Evolutionary conservation across 331 rosid species (phyloP).

Genomic region (Pyracantha coccinea): DNA sequence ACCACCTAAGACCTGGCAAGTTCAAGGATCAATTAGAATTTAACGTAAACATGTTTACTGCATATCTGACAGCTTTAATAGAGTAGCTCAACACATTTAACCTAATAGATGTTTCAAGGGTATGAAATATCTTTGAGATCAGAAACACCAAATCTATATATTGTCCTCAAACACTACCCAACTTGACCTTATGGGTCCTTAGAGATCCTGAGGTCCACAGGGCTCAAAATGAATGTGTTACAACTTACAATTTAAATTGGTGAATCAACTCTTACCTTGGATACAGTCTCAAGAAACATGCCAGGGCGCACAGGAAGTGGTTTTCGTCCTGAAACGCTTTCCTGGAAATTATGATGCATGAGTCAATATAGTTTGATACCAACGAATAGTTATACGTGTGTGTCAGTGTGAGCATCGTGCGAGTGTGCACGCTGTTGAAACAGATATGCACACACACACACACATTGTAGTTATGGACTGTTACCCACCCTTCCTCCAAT

Average conservation of each 20-base stretch:
- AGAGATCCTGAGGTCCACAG: constrained; percentile 4
- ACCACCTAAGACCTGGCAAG: constrained; percentile 75
- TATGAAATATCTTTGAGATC: not conserved
- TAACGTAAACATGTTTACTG: not conserved
- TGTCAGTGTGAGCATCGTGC: too few species aligned
- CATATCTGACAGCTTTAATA: not conserved
- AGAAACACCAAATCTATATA: not conserved
- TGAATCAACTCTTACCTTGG: constrained; percentile 54
- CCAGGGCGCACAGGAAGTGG: constrained; percentile 93
- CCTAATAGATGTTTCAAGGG: not conserved
- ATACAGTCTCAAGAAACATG: constrained; percentile 94
- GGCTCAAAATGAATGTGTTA: constrained; percentile 5
- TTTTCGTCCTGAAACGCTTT: constrained; percentile 52
- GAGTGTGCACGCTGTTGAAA: too few species aligned
- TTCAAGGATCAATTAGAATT: not conserved
- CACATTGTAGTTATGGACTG: too few species aligned
- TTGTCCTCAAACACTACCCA: not conserved
- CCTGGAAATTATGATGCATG: constrained; percentile 31
- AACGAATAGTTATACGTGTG: too few species aligned
- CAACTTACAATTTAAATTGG: not conserved
- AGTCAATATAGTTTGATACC: too few species aligned
- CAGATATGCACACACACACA: too few species aligned
- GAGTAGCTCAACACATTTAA: not conserved
- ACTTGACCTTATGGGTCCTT: not conserved
- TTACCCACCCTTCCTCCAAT: too few species aligned